Evolutionary conservation across 805 yeast genomes (phyloP).

Genomic region (Teunomyces panamensis): DNA sequence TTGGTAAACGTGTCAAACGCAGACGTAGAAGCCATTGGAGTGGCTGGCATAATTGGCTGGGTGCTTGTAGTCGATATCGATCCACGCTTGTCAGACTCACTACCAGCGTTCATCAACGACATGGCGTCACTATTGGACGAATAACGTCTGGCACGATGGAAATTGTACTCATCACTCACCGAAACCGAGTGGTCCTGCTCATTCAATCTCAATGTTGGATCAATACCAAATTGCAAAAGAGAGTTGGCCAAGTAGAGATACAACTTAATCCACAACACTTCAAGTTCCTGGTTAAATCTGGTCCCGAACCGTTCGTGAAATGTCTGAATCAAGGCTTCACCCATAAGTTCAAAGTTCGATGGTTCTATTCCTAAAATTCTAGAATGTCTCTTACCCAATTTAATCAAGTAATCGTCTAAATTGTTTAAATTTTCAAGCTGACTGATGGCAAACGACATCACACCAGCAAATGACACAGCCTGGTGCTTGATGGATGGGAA

Average conservation of each 20-base stretch:
- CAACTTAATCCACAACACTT: constrained; percentile 67
- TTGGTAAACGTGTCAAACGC: background rate
- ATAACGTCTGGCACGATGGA: constrained; percentile 3
- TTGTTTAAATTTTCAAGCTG: constrained; percentile 57
- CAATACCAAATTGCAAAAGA: constrained; percentile 58
- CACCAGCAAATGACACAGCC: constrained; percentile 78
- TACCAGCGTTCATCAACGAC: constrained; percentile 1
- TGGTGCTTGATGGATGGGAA: constrained; percentile 79
- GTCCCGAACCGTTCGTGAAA: constrained; percentile 60
- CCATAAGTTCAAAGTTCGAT: constrained; percentile 67
- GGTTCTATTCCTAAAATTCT: constrained; percentile 73
- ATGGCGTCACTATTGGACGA: background rate
- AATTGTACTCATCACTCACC: constrained; percentile 4
- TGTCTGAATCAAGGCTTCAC: constrained; percentile 65
- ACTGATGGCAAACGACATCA: constrained; percentile 62
- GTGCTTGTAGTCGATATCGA: background rate
- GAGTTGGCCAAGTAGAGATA: constrained; percentile 69
- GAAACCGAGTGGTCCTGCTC: constrained; percentile 3
- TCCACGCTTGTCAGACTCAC: background rate
- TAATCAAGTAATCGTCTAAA: constrained; percentile 57
- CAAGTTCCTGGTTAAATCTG: constrained; percentile 56
- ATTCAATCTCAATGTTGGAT: constrained; percentile 35
- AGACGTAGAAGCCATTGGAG: background rate
- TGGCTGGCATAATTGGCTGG: constrained; percentile 1
- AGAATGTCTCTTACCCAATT: constrained; percentile 72